phyloP scores from a whole-genome alignment of 805 yeast species.

The Metschnikowia corniflorae region DNA sequence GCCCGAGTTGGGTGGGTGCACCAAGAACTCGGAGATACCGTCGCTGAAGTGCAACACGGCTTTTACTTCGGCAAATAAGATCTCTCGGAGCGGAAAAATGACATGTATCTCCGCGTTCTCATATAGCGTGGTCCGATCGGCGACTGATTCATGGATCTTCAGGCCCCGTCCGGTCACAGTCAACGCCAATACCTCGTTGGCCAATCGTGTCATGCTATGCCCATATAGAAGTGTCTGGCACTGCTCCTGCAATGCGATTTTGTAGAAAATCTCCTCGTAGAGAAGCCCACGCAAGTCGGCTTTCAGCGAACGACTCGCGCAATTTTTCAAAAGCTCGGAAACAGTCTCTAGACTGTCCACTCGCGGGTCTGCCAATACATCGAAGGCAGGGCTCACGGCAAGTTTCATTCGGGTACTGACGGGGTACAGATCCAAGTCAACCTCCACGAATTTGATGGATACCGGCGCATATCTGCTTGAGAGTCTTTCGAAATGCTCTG shows the following conservation, averaged over 20 bases:
- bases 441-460: slow-evolving; percentile 33
- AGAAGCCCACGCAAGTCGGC: slow-evolving; percentile 59
- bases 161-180: slow-evolving; percentile 88
- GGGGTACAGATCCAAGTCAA: slow-evolving; percentile 42
- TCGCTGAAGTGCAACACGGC: slow-evolving; percentile 47
- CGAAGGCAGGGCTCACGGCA: slow-evolving; percentile 14
- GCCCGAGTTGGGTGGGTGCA: slow-evolving; percentile 15
- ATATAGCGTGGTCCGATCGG: slow-evolving; percentile 38
- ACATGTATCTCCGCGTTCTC: slow-evolving; percentile 38
- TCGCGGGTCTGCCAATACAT: slow-evolving; percentile 8
- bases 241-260: slow-evolving; percentile 41
- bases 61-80: slow-evolving; percentile 62
- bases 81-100: slow-evolving; percentile 72
- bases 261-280: slow-evolving; percentile 42
- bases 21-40: slow-evolving; percentile 30
- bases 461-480: slow-evolving; percentile 20
- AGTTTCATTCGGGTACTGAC: slow-evolving; percentile 20
- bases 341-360: slow-evolving; percentile 15
- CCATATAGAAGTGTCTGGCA: slow-evolving; percentile 67
- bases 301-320: slow-evolving; percentile 55
- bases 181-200: slow-evolving; percentile 72
- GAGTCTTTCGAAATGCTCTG: slow-evolving; percentile 18
- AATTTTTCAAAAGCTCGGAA: slow-evolving; percentile 33
- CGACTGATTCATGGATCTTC: slow-evolving; percentile 49
- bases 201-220: slow-evolving; percentile 77